Base-by-base conservation (phyloP, 805 yeast species). In the Debaryomyces hansenii region DNA sequence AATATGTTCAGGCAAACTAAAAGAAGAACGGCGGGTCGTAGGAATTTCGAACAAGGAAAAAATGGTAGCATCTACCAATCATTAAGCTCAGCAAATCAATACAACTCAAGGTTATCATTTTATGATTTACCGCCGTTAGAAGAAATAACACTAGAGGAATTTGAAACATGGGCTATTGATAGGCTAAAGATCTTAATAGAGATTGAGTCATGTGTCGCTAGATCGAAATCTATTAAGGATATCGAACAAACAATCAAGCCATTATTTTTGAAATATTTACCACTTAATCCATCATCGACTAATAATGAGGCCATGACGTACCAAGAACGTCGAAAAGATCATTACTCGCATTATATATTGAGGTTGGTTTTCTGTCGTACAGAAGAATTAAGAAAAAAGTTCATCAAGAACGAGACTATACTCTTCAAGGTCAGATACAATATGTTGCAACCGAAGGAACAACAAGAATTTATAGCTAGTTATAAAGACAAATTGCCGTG, bases 141-240 rank as follows among this genome's bases (percentile, higher is more conserved):
- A 11, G 98, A 94, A 65, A 84, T 94, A 57, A 89, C 97, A 0
- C 66, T 94, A 14, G 97, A 91, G 52, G 88, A 94, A 58, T 94
- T 94, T 66, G 99, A 94, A 67, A 75, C 77, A 4, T 94, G 97
- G 97, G 98, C 98, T 4, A 85, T 94, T 45, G 98, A 92, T 59
- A 72, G 99, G 49, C 74, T 92, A 51, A 83, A 85, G 59, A 80
- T 94, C 7, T 73, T 94, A 48, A 78, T 90, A 45, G 96, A 90
- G 60, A 84, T 94, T 42, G 97, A 92, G 58, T 78, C 89, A 1
- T 80, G 87, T 52, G 58, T 77, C 37, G 81, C 85, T 20, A 75
- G 95, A 55, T 83, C 84, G 49, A 82, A 83, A 57, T 64, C 78
- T 1, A 60, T 78, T 40, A 80, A 78, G 53, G 97, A 90, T 47